Conservation (phyloP, 2,329 filamentous ascomycete genomes). For the Dactylella cylindrospora region DNA sequence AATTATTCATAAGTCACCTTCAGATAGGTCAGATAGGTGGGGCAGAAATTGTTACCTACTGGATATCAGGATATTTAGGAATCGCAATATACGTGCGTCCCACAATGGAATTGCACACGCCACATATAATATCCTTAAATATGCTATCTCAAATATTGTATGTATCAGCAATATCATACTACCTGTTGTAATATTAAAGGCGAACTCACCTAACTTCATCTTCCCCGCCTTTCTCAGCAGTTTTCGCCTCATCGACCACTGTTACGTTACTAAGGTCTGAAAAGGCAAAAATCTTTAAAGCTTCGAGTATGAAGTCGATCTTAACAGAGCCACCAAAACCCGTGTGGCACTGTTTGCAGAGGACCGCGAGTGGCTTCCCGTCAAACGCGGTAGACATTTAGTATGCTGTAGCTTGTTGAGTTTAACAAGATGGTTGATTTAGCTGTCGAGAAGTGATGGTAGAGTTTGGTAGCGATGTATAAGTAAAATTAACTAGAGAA, state of each 20-base stretch:
- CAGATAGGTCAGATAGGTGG: background rate
- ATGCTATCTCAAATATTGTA: background rate
- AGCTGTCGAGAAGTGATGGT: too few relatives aligned
- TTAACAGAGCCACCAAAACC: slow-evolving; percentile 1
- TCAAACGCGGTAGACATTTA: too few relatives aligned
- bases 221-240: background rate
- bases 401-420: too few relatives aligned
- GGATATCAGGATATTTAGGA: slow-evolving; percentile 9
- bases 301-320: slow-evolving; percentile 3
- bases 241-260: background rate
- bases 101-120: slow-evolving; percentile 4
- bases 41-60: background rate
- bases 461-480: too few relatives aligned
- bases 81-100: slow-evolving; percentile 14
- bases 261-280: background rate
- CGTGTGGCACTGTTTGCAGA: slow-evolving; percentile 10
- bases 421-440: too few relatives aligned
- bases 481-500: too few relatives aligned
- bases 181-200: background rate
- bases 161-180: background rate
- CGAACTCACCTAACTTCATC: slow-evolving; percentile 7
- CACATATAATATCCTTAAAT: slow-evolving; percentile 7
- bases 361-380: too few relatives aligned
- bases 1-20: background rate
- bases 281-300: slow-evolving; percentile 1